Base-by-base conservation (phyloP, 306 rosid species). In the Malus domestica region DNA sequence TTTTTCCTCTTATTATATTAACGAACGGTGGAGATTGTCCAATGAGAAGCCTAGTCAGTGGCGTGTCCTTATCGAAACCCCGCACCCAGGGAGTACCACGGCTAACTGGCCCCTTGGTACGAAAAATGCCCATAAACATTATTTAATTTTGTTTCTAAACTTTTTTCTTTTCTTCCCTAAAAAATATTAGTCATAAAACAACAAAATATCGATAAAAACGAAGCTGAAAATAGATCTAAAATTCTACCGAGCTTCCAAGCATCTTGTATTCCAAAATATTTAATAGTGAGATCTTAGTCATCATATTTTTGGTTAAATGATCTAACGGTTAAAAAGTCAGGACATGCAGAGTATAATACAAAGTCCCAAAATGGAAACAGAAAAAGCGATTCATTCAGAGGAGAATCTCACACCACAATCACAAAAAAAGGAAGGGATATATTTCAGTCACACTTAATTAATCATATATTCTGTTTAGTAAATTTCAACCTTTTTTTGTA, bases 181-280 rank as follows among this genome's bases (percentile, higher is more conserved):
- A 59, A 44, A 25, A 29, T 13, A 30, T 63, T 30, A 30, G 44
- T 30, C 59, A 55, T 54, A 23, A 63, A 63, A 18, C 57, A 18
- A 64, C 30, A 67, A 44, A 18, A 33, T 8, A 74, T 68, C 64
- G 70, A 65, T 80, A 55, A 73, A 74, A 57, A 30, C 51, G 19
- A 72, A 79, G 70, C 30, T n/a, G 40, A 52, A 49, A 49, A 15
- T 49, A 5, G 19, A 49, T 0, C 19, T 5, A 49, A 49, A 49
- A 49, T 49, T 16, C 55, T 49, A 49, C 2, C 7, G 0, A 14
- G 19, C 55, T 14, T 18, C 8, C 1, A 7, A 49, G 55, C 15
- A 49, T 15, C 18, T 6, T 49, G 18, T 49, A 1, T 16, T 49
- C 1, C 3, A 6, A 1, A 49, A 2, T 4, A 14, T 15, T 49